phyloP scores from a whole-genome alignment of 345 rosid genomes.

The Kandelia obovata region DNA sequence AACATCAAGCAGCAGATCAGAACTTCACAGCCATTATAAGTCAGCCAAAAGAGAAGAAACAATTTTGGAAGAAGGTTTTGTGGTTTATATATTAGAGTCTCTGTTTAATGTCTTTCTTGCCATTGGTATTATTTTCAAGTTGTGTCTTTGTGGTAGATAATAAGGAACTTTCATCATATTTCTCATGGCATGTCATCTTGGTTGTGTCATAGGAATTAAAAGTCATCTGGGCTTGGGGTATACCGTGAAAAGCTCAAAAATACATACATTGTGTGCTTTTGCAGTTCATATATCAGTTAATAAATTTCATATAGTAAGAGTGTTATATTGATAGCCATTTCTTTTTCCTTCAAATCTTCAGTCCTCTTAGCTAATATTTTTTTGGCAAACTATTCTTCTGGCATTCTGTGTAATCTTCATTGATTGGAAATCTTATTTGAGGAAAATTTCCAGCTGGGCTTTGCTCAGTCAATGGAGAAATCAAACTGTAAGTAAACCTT shows the following conservation, averaged over 20 bases:
- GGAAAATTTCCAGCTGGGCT: background rate
- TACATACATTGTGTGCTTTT: constrained; percentile 29
- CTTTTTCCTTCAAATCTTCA: no score
- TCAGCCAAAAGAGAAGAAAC: constrained; percentile 25
- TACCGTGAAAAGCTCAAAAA: constrained; percentile 48
- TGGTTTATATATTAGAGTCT: constrained; percentile 40
- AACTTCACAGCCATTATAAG: constrained; percentile 47
- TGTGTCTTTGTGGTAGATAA: constrained; percentile 59
- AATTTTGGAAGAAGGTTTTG: constrained; percentile 68
- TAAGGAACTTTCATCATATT: constrained; percentile 42
- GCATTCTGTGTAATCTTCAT: background rate
- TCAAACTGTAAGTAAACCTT: no score
- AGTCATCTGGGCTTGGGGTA: constrained; percentile 31
- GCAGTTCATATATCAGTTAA: constrained; percentile 34
- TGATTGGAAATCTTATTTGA: background rate
- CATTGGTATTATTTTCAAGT: constrained; percentile 54
- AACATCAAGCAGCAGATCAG: constrained; percentile 60
- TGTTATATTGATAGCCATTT: background rate
- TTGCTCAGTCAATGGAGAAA: no score
- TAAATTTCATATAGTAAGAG: constrained; percentile 19
- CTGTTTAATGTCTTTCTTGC: constrained; percentile 27
- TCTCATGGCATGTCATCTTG: constrained; percentile 29
- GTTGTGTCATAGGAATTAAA: constrained; percentile 37
- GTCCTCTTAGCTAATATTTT: background rate
- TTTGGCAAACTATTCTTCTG: background rate